Evolutionary conservation across 176 grass and related monocot species (phyloP), one percentile per base, ranked within the genome.

Genomic region (Cenchrus purpureus): DNA sequence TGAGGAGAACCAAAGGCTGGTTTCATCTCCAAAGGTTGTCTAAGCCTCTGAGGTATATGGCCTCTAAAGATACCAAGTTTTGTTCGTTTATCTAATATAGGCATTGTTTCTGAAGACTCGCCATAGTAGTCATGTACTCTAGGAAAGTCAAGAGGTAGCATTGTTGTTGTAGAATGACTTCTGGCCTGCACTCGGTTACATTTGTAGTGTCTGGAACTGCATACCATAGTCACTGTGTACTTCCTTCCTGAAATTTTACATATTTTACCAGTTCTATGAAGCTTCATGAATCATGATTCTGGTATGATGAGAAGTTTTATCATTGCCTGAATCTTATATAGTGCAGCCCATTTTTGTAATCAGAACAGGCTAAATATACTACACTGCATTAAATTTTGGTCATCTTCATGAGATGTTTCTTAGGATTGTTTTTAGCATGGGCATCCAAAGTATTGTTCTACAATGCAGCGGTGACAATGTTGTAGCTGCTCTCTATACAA

Each of bases 1-100:
- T 49, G 80, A 78, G 79, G 89, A 94, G 83, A 91, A 86, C 29
- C 86, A 84, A 71, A 79, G 64, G n/a, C 55, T 91, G 71, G 75
- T 94, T 86, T 90, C 78, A 8, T 86, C 83, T 57, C 88, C 78
- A 19, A 90, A 90, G 73, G 83, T 25, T 86, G 78, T 46, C 45
- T 46, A 9, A 46, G 45, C 5, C 3, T 70, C 64, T 89, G 78
- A 88, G 15, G 8, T 57, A 65, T 43, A 85, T 81, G 32, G 22
- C 74, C 34, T 60, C 46, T 10, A 81, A 3, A 76, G 15, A 84
- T 69, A 61, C 28, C 55, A 31, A 80, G 76, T 84, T 80, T 52
- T 84, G 46, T 73, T 50, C 7, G 10, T 85, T 42, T 60, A 4
- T 83, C 29, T 83, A 10, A 13, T 43, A 65, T 69, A 87, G 42